Evolutionary conservation across 2,329 filamentous ascomycete genomes (phyloP).

Genomic region (Pseudogymnoascus destructans): DNA sequence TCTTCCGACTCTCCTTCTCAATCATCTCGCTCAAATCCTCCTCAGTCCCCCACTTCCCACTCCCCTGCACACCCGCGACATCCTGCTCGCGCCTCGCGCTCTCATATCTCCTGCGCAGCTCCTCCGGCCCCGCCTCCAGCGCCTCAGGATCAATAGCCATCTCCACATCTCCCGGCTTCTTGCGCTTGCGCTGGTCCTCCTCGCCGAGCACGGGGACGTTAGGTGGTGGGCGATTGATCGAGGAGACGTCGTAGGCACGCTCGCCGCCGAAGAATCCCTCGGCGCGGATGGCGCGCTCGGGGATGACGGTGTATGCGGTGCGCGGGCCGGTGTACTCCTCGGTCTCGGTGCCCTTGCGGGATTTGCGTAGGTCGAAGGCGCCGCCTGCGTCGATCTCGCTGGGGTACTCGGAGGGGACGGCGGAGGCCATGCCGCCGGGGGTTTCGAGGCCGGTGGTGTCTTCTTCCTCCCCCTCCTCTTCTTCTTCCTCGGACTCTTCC

Average conservation of each 20-base stretch:
- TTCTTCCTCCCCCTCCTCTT: slow-evolving; percentile 48
- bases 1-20: slow-evolving; percentile 80
- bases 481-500: slow-evolving; percentile 58
- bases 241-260: slow-evolving; percentile 70
- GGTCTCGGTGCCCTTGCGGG: slow-evolving; percentile 72
- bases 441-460: slow-evolving; percentile 57
- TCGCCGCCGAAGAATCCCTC: slow-evolving; percentile 96
- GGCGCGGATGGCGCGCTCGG: slow-evolving; percentile 71
- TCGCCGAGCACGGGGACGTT: slow-evolving; percentile 63
- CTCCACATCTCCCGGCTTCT: slow-evolving; percentile 93
- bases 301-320: slow-evolving; percentile 77
- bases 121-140: slow-evolving; percentile 66
- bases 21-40: slow-evolving; percentile 96
- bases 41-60: slow-evolving; percentile 62
- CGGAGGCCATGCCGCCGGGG: slow-evolving; percentile 66
- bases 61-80: slow-evolving; percentile 47
- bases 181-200: slow-evolving; percentile 74
- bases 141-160: slow-evolving; percentile 81
- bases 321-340: slow-evolving; percentile 65
- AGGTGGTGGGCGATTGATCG: slow-evolving; percentile 28
- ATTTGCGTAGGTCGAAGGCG: slow-evolving; percentile 85
- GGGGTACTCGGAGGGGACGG: slow-evolving; percentile 66
- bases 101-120: slow-evolving; percentile 69
- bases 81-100: slow-evolving; percentile 50
- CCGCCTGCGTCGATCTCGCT: slow-evolving; percentile 65